Percentiles rank a stretch among this genome's conserved stretches.
Evolutionary conservation across 345 rosid genomes (phyloP).

Genomic region (Ailanthus altissimus): DNA sequence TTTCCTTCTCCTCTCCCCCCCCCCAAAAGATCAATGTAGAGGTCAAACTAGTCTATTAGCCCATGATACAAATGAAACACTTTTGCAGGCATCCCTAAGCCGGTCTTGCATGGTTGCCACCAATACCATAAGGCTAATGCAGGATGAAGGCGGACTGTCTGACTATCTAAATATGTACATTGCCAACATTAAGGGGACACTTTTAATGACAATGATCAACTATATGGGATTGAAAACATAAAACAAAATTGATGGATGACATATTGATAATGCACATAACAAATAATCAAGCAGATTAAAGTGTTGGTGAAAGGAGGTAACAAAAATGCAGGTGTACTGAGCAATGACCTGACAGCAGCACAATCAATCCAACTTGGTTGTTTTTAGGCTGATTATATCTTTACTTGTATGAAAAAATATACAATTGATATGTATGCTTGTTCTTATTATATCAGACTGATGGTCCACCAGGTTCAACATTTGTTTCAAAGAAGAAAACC

Average conservation of each 20-base stretch:
- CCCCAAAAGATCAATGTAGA: too few species aligned
- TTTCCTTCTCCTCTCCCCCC: too few species aligned
- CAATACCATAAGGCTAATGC: background rate
- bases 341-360: background rate
- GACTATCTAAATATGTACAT: background rate
- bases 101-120: too few species aligned
- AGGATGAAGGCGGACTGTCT: background rate
- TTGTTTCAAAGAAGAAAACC: too few species aligned
- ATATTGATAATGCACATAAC: conserved; percentile 1
- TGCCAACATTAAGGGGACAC: background rate
- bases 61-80: too few species aligned
- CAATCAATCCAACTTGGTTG: background rate
- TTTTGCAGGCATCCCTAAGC: too few species aligned
- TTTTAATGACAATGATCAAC: background rate
- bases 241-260: background rate
- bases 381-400: background rate
- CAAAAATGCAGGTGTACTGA: background rate
- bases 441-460: background rate
- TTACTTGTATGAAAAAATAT: background rate
- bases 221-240: background rate
- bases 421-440: background rate
- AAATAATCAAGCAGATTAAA: background rate
- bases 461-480: background rate
- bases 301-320: background rate
- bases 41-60: background rate